Conservation (phyloP, 192 early-diverging fungal species). For the Lobosporangium transversale region DNA sequence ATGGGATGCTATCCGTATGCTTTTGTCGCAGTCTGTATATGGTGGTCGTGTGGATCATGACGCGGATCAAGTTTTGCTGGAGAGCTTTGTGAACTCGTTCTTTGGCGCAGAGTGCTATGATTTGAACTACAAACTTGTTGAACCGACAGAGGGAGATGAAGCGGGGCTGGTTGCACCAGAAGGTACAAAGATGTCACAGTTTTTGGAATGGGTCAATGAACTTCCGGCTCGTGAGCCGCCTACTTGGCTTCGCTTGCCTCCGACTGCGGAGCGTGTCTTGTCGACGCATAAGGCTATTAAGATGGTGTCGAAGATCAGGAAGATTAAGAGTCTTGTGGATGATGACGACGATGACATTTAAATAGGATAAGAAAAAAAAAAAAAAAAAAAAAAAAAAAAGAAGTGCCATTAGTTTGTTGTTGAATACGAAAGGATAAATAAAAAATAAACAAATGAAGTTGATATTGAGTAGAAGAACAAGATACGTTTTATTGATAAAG, state of each 20-base stretch:
- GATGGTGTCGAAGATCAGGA: constrained; percentile 86
- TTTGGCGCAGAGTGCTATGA: constrained; percentile 86
- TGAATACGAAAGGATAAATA: no score
- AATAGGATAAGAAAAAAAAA: background rate
- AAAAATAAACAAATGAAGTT: constrained; percentile 4
- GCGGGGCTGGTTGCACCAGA: constrained; percentile 80
- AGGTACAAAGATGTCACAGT: constrained; percentile 84
- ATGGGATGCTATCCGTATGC: constrained; percentile 89
- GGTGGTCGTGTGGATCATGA: constrained; percentile 97
- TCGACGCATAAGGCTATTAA: constrained; percentile 78
- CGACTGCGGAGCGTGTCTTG: constrained; percentile 92
- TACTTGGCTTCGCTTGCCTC: constrained; percentile 95
- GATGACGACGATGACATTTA: constrained; percentile 70
- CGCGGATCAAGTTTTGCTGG: constrained; percentile 87
- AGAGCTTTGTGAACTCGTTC: constrained; percentile 84
- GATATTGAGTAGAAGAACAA: no score
- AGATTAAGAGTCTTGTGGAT: constrained; percentile 82
- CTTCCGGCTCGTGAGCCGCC: constrained; percentile 95
- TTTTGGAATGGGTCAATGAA: constrained; percentile 88
- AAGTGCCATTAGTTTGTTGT: no score
- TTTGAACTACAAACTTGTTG: constrained; percentile 80
- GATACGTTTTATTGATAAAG: no score
- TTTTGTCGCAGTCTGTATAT: constrained; percentile 92
- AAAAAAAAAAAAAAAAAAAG: constrained; percentile 1
- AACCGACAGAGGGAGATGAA: constrained; percentile 39